Evolutionary conservation across 1,139 yeast genomes (phyloP), one percentile per base, ranked within the genome.

Genomic region (Diutina ranongensis): DNA sequence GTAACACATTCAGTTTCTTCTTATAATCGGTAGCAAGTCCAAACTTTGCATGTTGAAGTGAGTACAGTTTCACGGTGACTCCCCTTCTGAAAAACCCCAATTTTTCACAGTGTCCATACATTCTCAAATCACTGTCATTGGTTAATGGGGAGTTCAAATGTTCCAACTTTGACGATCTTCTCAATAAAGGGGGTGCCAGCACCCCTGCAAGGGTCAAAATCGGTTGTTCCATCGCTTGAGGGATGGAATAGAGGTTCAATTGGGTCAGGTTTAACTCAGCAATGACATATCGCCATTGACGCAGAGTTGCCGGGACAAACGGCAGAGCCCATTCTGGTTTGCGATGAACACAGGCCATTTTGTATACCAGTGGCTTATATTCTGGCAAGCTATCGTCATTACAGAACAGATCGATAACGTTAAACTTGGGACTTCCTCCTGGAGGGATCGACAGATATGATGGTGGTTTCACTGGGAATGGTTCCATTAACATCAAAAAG

Each of bases 201-300:
- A 16, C 7, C 15, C 16, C 15, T 13, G 18, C 8, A 10, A 12
- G 19, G 4, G 35, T 19, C 13, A 41, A 12, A 15, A 35, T 28
- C 33, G 16, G 34, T 7, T 59, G 50, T 52, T 68, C 72, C 48
- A 71, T 45, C 46, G 58, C 54, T 36, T 56, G 55, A 1, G 75
- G 74, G 4, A 71, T 60, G 9, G 54, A 50, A 57, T 83, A 83
- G 46, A 83, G 67, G 58, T 83, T 83, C 34, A 83, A 58, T 61
- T 83, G 92, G 1, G 92, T 83, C 2, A 86, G 79, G 61, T 83
- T 83, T 33, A 83, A 62, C 55, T 83, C 92, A 62, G 82, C 64
- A 7, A 83, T 65, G 31, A 70, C 67, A 45, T 71, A 67, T 54
- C 68, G 76, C 92, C 92, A 83, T n/a, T 74, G 70, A 51, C 87